Base-by-base conservation (phyloP, 768 basidiomycete genomes). In the Tricholoma sp. region DNA sequence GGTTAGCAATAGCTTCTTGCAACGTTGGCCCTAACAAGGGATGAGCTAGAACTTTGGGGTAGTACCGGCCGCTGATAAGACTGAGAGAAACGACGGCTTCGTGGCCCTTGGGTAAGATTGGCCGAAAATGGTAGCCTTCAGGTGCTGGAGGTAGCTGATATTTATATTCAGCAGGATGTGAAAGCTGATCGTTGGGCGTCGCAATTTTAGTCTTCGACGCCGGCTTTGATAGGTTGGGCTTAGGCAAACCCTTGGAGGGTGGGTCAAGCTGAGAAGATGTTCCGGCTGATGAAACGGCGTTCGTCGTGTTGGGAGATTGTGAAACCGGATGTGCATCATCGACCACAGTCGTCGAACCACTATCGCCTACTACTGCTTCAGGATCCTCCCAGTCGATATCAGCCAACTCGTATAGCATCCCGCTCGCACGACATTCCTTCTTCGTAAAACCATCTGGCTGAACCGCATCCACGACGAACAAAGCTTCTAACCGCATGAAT, bases 21-120 rank as follows among this genome's bases (percentile, higher is more conserved):
- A 88, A 63, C 18, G 61, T 62, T 4, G 71, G 67, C 11, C 68
- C 68, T 17, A 91, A 69, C 34, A 85, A 72, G 1, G 88, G 88
- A 63, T 91, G 88, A 18, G 73, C 65, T 20, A 91, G 76, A 34
- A 94, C 74, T 6, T 77, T 72, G 4, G 91, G 88, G 65, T 94
- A 94, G 67, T 94, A 94, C 54, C 92, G 78, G 32, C 92, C 92
- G 32, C 83, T 83, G 58, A 94, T 76, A 48, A 91, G 73, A 34
- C 83, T 80, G 41, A 92, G 74, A 2, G 83, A 83, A n/a, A 91
- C 59, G 17, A 88, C 79, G 13, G 79, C 79, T 68, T 92, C 89
- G 57, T 80, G 67, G 0, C 80, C 86, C 6, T 82, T 73, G 2
- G 75, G 64, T 12, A 91, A 74, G 55, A 94, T 84, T 0, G 81